Evolutionary conservation across 2,329 filamentous ascomycete genomes (phyloP).

Genomic region (Exophiala dermatitidis): DNA sequence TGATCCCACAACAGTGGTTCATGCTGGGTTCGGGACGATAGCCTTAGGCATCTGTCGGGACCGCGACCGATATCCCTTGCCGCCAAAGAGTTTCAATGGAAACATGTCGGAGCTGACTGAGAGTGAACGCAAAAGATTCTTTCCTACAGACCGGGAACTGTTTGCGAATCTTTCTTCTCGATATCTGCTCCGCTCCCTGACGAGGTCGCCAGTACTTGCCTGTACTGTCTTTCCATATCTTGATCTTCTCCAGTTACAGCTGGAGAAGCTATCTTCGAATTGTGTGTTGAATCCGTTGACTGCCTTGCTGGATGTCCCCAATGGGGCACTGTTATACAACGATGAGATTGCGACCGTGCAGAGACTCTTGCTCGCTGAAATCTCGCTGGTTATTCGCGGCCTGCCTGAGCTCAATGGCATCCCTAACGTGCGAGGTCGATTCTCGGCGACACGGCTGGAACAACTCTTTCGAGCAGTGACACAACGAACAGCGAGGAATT

Average conservation of each 20-base stretch:
- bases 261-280: constrained; percentile 70
- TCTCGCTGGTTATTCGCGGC: constrained; percentile 60
- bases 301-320: constrained; percentile 67
- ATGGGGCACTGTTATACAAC: constrained; percentile 64
- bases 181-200: constrained; percentile 60
- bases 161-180: constrained; percentile 36
- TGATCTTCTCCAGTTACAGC: constrained; percentile 61
- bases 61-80: constrained; percentile 27
- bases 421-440: constrained; percentile 53
- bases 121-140: constrained; percentile 23
- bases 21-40: constrained; percentile 54
- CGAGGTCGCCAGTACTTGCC: constrained; percentile 54
- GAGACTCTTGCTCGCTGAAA: constrained; percentile 65
- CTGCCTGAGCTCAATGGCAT: constrained; percentile 66
- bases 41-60: constrained; percentile 47
- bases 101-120: constrained; percentile 17
- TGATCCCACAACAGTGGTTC: constrained; percentile 47
- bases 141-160: constrained; percentile 23
- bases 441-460: constrained; percentile 55
- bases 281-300: constrained; percentile 75
- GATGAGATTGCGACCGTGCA: constrained; percentile 58
- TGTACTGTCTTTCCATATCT: constrained; percentile 53
- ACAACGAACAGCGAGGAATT: constrained; percentile 48
- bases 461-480: constrained; percentile 52
- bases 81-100: constrained; percentile 9